phyloP scores from a whole-genome alignment of 2,329 filamentous ascomycete genomes.

The Sarocladiaceae sp. region DNA sequence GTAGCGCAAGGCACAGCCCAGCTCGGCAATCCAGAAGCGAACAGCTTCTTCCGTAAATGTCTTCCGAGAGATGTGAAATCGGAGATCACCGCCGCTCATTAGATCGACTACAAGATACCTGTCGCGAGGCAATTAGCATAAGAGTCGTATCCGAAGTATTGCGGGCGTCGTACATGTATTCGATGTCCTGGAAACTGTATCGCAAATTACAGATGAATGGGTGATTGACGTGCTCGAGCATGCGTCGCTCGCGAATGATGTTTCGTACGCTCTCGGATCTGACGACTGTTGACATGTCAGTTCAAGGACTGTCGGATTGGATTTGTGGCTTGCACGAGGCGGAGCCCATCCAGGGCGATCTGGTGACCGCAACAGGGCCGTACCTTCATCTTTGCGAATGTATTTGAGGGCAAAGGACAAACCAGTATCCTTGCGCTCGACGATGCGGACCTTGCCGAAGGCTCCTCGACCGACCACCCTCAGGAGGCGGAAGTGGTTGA shows the following conservation, averaged over 20 bases:
- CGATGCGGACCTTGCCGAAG: slow-evolving; percentile 97
- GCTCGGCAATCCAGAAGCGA: slow-evolving; percentile 91
- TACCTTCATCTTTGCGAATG: slow-evolving; percentile 97
- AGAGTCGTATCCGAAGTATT: background rate
- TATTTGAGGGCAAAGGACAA: slow-evolving; percentile 96
- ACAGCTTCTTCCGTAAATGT: slow-evolving; percentile 97
- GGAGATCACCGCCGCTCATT: slow-evolving; percentile 94
- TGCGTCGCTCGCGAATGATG: slow-evolving; percentile 92
- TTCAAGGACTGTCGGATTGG: background rate
- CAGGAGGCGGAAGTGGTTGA: slow-evolving; percentile 93
- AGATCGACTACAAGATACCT: slow-evolving; percentile 97
- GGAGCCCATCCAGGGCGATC: too few species aligned
- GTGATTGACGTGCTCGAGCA: slow-evolving; percentile 97
- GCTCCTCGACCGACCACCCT: slow-evolving; percentile 96
- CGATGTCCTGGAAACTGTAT: slow-evolving; percentile 98
- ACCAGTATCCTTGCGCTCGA: slow-evolving; percentile 92
- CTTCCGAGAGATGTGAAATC: slow-evolving; percentile 96
- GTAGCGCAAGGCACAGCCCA: slow-evolving; percentile 85
- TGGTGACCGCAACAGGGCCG: too few species aligned
- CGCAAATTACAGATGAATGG: slow-evolving; percentile 97
- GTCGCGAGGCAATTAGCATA: slow-evolving; percentile 11
- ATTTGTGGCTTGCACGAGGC: too few species aligned
- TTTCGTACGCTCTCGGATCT: slow-evolving; percentile 97
- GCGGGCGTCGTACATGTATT: slow-evolving; percentile 97
- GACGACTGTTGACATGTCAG: slow-evolving; percentile 58